Base-by-base conservation (phyloP, 2,329 filamentous ascomycete genomes). In the Colletotrichum sp. region DNA sequence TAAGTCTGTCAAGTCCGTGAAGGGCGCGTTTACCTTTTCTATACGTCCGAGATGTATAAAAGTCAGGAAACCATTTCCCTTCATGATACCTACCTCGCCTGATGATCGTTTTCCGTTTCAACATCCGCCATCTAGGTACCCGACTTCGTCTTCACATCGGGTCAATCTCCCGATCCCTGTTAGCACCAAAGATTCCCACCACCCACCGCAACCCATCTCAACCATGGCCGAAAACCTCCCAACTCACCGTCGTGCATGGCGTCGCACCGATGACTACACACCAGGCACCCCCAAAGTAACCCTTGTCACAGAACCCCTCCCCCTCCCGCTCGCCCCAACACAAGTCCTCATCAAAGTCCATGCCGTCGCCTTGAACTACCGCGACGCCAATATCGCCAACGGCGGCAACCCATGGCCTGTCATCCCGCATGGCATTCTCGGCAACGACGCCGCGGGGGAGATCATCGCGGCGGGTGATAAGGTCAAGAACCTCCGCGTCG, bases 361-460 rank as follows among this genome's bases (percentile, higher is more conserved):
- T 38, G 81, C 83, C 18, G 80, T 84, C 16, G 78, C 83, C 8
- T 79, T 84, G 57, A 85, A 85, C 75, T 85, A 82, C 65, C 77
- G 82, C 8, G 83, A 85, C 66, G 82, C 80, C 60, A 85, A 83
- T 72, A 86, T 85, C 58, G 79, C 81, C 28, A 82, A 84, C 70
- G 84, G 83, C 12, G 81, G 82, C 0, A 87, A 88, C 71, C 86
- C 86, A 0, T 86, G 83, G 84, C 83, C 84, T 0, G 82, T 87
- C 1, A 83, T 84, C 2, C 81, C 83, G 1, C 78, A 82, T 9
- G 82, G 81, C 12, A 68, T 84, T 12, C 78, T 77, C 2, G 81
- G 84, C 32, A 86, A 85, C 34, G 88, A 89, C 48, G 84, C 84
- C 5, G 84, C 85, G 0, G 85, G 85, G 3, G 85, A 87, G 71